Evolutionary conservation across 768 basidiomycete species (phyloP).

Genomic region (Leccinum rimulosum): DNA sequence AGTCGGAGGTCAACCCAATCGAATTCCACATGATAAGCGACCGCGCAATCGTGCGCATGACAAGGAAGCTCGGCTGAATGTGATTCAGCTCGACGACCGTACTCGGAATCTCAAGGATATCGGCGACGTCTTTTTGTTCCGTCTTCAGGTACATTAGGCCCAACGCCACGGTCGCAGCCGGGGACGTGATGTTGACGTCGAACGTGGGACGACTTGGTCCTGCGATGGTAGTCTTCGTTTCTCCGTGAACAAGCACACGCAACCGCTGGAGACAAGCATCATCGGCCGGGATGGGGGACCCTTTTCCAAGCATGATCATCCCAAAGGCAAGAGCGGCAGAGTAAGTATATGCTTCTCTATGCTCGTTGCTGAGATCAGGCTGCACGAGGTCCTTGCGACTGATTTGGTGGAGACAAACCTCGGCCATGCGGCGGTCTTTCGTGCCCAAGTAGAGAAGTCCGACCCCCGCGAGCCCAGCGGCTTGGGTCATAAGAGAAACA

Average conservation of each 20-base stretch:
- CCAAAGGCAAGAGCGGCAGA: slow-evolving; percentile 90
- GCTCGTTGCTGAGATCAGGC: slow-evolving; percentile 82
- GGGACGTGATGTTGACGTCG: slow-evolving; percentile 88
- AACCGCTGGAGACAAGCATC: slow-evolving; percentile 64
- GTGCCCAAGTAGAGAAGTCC: slow-evolving; percentile 90
- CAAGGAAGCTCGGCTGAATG: slow-evolving; percentile 84
- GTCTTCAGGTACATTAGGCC: slow-evolving; percentile 93
- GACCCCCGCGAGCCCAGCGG: slow-evolving; percentile 82
- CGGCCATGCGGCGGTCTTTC: slow-evolving; percentile 87
- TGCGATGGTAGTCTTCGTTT: slow-evolving; percentile 42
- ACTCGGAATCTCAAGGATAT: slow-evolving; percentile 79
- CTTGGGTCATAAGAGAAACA: slow-evolving; percentile 85
- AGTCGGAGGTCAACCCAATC: slow-evolving; percentile 68
- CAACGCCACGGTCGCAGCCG: slow-evolving; percentile 86
- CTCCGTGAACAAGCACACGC: slow-evolving; percentile 74
- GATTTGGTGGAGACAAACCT: slow-evolving; percentile 85
- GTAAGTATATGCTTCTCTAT: slow-evolving; percentile 90
- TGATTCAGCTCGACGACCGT: slow-evolving; percentile 77
- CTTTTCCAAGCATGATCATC: slow-evolving; percentile 93
- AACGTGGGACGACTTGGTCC: slow-evolving; percentile 48
- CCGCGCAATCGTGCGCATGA: slow-evolving; percentile 75
- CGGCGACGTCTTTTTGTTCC: slow-evolving; percentile 79
- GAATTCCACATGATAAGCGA: slow-evolving; percentile 85
- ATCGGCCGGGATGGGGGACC: slow-evolving; percentile 76
- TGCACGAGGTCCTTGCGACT: slow-evolving; percentile 73